phyloP scores from a whole-genome alignment of 495 filamentous ascomycete species.

The Penicillium canariense region DNA sequence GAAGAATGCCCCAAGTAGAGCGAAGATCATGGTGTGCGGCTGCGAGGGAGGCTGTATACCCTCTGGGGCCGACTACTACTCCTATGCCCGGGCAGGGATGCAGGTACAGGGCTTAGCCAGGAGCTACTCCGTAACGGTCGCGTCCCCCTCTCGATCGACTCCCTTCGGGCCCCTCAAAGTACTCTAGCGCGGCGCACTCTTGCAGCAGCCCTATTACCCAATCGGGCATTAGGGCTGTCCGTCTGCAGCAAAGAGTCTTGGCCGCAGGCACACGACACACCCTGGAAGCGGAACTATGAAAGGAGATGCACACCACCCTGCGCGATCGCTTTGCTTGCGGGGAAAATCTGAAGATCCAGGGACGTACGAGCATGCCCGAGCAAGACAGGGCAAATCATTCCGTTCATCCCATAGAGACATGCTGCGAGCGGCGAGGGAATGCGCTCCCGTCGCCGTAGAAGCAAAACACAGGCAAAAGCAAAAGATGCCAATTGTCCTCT shows the following conservation, averaged over 20 bases:
- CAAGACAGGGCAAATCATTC: not conserved
- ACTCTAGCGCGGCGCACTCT: not conserved
- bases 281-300: conserved; percentile 18
- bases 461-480: not conserved
- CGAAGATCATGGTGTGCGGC: too few species aligned
- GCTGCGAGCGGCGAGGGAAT: conserved; percentile 7
- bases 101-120: not conserved
- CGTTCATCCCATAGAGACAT: not conserved
- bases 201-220: conserved; percentile 27
- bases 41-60: too few species aligned
- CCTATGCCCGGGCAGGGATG: not conserved
- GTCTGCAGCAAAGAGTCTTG: not conserved
- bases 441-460: not conserved
- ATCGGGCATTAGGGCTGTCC: conserved; percentile 26
- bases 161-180: not conserved
- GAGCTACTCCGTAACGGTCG: not conserved
- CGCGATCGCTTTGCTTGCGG: not conserved
- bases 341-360: not conserved
- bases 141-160: conserved; percentile 3
- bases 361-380: not conserved
- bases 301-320: conserved; percentile 4
- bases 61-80: not conserved
- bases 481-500: conserved; percentile 2
- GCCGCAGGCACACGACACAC: conserved; percentile 20
- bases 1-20: conserved; percentile 9